These are phyloP conservation scores for Aureobasidium zeae DNA, from an alignment of 2,329 filamentous ascomycete species.

Conservation along the genomic window DNA sequence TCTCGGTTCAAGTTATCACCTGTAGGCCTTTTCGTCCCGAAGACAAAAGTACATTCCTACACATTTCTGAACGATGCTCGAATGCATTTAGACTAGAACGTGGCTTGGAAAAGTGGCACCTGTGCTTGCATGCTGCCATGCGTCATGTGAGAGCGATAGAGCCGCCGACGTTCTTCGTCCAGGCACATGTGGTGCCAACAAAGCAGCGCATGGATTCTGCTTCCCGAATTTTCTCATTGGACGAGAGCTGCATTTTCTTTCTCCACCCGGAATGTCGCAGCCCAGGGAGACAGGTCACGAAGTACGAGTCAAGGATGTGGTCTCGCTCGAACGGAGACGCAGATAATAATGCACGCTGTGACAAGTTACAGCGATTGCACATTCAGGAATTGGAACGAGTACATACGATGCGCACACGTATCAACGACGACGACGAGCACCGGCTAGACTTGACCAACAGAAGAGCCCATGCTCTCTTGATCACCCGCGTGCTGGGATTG, in stretches of 20 bases:
- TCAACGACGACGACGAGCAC: background rate
- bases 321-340: constrained; percentile 5
- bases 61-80: too few species aligned
- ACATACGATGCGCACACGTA: background rate
- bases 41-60: too few species aligned
- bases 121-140: constrained; percentile 5
- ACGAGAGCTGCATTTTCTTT: background rate
- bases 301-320: background rate
- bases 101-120: constrained; percentile 8
- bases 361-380: constrained; percentile 6
- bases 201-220: constrained; percentile 4
- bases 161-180: background rate
- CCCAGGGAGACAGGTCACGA: constrained; percentile 4
- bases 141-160: constrained; percentile 13
- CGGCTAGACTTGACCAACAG: background rate
- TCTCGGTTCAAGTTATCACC: too few species aligned
- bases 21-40: too few species aligned
- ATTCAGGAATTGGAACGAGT: background rate
- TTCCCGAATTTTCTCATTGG: constrained; percentile 7
- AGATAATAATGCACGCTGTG: constrained; percentile 4
- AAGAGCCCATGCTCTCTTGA: background rate
- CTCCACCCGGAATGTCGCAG: background rate
- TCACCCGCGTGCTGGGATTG: too few species aligned
- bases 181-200: constrained; percentile 14
- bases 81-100: too few species aligned